These are phyloP conservation scores for Corymbia calophylla DNA, from an alignment of 441 rosid genomes.

Conservation along the genomic window DNA sequence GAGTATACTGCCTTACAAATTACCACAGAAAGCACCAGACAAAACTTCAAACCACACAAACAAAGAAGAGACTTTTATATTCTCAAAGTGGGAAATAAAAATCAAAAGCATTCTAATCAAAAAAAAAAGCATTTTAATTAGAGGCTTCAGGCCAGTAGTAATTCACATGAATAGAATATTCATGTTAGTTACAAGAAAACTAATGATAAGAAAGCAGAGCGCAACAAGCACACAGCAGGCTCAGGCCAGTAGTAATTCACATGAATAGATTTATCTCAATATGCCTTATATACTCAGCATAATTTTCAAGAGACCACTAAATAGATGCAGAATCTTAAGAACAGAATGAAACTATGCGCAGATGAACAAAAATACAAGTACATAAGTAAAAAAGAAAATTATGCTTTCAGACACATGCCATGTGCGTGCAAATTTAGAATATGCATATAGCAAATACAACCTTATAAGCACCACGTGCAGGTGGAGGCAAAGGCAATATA, in stretches of 20 bases:
- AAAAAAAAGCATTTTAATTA: neutral
- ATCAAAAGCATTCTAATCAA: neutral
- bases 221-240: neutral
- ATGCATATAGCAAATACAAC: slow-evolving; percentile 10
- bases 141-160: neutral
- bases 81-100: neutral
- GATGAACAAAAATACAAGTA: neutral
- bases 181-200: neutral
- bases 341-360: neutral
- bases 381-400: neutral
- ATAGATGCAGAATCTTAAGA: neutral
- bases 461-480: slow-evolving; percentile 40
- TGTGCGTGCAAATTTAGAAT: neutral
- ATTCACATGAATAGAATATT: neutral
- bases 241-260: neutral
- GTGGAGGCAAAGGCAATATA: slow-evolving; percentile 71
- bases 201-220: neutral
- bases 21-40: neutral
- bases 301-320: neutral
- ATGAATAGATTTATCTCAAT: neutral
- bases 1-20: neutral
- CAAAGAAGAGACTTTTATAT: neutral
- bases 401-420: neutral
- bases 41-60: neutral
- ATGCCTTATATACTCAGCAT: neutral